These are phyloP conservation scores for Talaromyces pinophilus DNA, from an alignment of 2,329 filamentous ascomycete species.

Conservation along the genomic window DNA sequence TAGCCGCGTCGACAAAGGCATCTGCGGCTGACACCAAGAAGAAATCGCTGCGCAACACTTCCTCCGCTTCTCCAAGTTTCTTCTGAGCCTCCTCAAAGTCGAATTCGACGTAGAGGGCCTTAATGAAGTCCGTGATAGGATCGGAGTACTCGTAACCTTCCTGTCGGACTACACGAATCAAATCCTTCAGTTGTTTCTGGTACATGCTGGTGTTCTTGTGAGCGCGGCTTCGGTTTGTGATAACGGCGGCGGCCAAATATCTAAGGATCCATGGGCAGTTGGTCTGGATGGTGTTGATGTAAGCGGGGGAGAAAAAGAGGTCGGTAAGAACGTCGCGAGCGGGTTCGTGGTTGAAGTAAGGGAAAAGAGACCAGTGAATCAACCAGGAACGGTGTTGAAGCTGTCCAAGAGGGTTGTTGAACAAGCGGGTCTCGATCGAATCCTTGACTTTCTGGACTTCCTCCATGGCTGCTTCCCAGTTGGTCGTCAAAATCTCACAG, in stretches of 20 bases:
- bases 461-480: conserved; percentile 92
- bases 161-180: conserved; percentile 92
- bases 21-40: conserved; percentile 86
- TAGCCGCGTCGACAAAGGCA: conserved; percentile 86
- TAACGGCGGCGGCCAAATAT: conserved; percentile 90
- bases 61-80: conserved; percentile 82
- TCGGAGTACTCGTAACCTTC: conserved; percentile 97
- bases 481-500: conserved; percentile 89
- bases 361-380: conserved; percentile 97
- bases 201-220: conserved; percentile 78
- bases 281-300: conserved; percentile 99
- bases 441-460: conserved; percentile 89
- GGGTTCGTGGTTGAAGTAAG: conserved; percentile 95
- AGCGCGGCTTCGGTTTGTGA: conserved; percentile 81
- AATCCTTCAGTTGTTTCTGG: conserved; percentile 98
- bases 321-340: conserved; percentile 90
- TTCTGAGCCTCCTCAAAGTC: conserved; percentile 96
- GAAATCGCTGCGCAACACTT: conserved; percentile 90
- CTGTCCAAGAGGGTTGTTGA: conserved; percentile 94
- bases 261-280: conserved; percentile 94
- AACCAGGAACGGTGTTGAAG: conserved; percentile 96
- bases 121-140: conserved; percentile 93
- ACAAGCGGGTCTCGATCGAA: conserved; percentile 88
- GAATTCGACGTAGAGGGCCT: conserved; percentile 93
- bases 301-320: conserved; percentile 93